Base-by-base conservation (phyloP, 805 yeast genomes). In the Groenewaldozyma salmanticensis region DNA sequence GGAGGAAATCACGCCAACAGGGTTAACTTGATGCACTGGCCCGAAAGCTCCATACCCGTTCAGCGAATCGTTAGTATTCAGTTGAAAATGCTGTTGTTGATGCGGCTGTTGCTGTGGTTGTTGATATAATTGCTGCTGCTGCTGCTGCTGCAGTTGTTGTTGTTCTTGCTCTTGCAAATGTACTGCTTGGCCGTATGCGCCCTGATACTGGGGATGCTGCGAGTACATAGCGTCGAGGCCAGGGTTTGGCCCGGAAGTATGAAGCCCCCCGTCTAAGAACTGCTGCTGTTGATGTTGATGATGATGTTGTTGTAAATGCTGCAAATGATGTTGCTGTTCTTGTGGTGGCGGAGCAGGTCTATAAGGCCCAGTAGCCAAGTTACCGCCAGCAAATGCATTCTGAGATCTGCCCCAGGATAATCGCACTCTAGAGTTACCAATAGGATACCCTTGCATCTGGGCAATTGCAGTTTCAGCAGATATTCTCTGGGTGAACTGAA, bases 381-480 rank as follows among this genome's bases (percentile, higher is more conserved):
- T 24, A 24, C 29, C 29, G 13, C 13, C 7, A 24, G 7, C 7
- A 27, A 34, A 38, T 37, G 55, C 53, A 44, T 48, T 52, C 42
- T 61, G 62, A 13, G 82, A 74, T 50, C 86, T 72, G 22, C 96
- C 96, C 96, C 96, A 87, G 39, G 90, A 79, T 43, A 87, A 70
- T 52, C 95, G 70, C 37, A 87, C 78, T 46, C 90, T 71, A 43
- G 84, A 79, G 43, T 84, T 87, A 38, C 88, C 90, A 51, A 87
- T 79, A 29, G 86, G 85, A 57, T 77, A 84, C 6, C 95, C 95
- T 62, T 87, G 95, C 94, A 87, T 81, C 48, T 79, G 81, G 27
- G 75, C 68, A 47, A 87, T 82, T 7, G 96, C 94, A 41, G 71
- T 71, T 61, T 88, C 96, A 1, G 96, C 96, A 50, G 84, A 77